Evolutionary conservation across 2,329 filamentous ascomycete genomes (phyloP).

Genomic region (Fusarium newnesense): DNA sequence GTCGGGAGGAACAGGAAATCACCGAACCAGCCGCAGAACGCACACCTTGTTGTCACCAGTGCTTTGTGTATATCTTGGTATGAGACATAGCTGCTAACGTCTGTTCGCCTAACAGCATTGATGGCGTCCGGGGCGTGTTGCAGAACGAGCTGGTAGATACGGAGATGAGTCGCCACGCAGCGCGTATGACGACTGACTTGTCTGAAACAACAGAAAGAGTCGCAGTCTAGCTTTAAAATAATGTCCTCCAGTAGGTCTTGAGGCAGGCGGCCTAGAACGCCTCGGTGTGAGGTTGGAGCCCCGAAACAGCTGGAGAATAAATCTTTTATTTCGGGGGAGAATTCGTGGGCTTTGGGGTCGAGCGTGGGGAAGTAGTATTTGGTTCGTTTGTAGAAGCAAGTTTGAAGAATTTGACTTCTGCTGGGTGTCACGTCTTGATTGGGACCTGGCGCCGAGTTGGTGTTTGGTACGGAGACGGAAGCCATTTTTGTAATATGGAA

Average conservation of each 20-base stretch:
- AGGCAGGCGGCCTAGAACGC: rapidly evolving
- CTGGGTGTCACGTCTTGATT: rapidly evolving
- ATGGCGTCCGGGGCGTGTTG: not conserved
- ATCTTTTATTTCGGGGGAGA: rapidly evolving
- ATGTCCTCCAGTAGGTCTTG: not conserved
- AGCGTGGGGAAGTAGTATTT: not conserved
- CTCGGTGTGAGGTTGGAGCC: not conserved
- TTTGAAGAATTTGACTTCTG: not conserved
- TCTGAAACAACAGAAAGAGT: not conserved
- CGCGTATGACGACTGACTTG: not conserved
- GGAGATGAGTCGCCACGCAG: not conserved
- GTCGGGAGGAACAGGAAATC: slow-evolving; percentile 5
- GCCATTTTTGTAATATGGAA: not conserved
- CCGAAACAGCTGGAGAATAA: not conserved
- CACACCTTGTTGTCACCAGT: not conserved
- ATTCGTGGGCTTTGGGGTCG: not conserved
- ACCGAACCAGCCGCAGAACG: slow-evolving; percentile 5
- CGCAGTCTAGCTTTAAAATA: not conserved
- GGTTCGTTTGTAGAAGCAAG: slow-evolving; percentile 14
- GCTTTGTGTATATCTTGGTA: not conserved
- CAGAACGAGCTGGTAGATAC: not conserved
- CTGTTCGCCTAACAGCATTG: not conserved
- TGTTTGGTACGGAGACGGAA: rapidly evolving
- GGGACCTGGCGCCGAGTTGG: rapidly evolving
- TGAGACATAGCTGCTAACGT: not conserved